Conservation (phyloP, 495 filamentous ascomycete genomes). For the Parachaetomium inaequale region DNA sequence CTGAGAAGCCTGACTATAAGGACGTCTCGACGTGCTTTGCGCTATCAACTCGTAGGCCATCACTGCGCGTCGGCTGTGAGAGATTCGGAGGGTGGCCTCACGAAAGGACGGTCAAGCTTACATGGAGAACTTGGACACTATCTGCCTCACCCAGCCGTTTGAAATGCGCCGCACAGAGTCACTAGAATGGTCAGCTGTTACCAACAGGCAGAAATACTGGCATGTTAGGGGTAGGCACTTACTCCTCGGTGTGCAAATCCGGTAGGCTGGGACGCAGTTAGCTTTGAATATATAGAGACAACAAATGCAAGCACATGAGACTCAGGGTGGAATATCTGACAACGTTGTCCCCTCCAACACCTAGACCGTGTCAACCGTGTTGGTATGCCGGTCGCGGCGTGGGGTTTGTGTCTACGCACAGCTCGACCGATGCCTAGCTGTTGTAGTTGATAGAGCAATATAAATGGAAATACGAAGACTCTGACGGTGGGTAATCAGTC, state of each 20-base stretch:
- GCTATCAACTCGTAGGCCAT: constrained; percentile 75
- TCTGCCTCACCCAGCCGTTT: constrained; percentile 60
- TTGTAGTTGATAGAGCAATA: constrained; percentile 66
- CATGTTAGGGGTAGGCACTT: background rate
- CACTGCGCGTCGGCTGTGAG: constrained; percentile 29
- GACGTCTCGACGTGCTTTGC: constrained; percentile 66
- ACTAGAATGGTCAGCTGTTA: constrained; percentile 11
- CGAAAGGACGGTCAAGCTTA: background rate
- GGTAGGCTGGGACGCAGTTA: constrained; percentile 43
- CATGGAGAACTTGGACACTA: constrained; percentile 68
- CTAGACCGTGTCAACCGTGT: constrained; percentile 18
- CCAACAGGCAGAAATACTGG: background rate
- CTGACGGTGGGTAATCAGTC: background rate
- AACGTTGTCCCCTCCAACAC: constrained; percentile 65
- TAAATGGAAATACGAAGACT: constrained; percentile 59
- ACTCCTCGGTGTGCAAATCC: constrained; percentile 64
- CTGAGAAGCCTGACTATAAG: constrained; percentile 64
- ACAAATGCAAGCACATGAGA: background rate
- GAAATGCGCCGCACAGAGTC: constrained; percentile 53
- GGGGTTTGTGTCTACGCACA: constrained; percentile 34
- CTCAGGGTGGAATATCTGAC: constrained; percentile 35
- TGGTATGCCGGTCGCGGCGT: constrained; percentile 18
- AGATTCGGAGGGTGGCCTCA: background rate
- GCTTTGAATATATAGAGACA: background rate
- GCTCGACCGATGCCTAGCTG: constrained; percentile 46